Percentiles rank a stretch among this genome's conserved stretches.
Evolutionary conservation across 225 moss, liverwort and hornwort species (phyloP).

Genomic region (Marchantia paleacea): DNA sequence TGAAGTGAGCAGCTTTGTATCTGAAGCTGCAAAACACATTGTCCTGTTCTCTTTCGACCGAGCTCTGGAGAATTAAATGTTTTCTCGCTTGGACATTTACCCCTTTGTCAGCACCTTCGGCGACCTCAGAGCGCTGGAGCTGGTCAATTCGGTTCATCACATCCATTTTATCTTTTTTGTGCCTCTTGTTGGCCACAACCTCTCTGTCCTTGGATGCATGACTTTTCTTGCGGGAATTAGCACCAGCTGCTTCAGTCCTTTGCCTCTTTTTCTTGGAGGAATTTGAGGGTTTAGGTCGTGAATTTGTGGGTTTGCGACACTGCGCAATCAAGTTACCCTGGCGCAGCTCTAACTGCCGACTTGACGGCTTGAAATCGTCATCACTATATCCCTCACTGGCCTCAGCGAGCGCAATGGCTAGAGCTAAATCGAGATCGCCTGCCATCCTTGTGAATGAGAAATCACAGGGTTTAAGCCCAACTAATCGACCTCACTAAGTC

Average conservation of each 20-base stretch:
- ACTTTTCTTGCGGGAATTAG: background rate
- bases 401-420: conserved; percentile 33
- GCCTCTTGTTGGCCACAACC: background rate
- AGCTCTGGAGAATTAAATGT: background rate
- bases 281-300: background rate
- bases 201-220: background rate
- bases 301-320: background rate
- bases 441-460: conserved; percentile 18
- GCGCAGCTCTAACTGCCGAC: conserved; percentile 11
- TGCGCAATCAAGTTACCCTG: conserved; percentile 21
- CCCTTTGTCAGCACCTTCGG: background rate
- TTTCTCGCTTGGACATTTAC: background rate
- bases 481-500: background rate
- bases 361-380: conserved; percentile 31
- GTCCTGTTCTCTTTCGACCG: background rate
- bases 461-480: background rate
- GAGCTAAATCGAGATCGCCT: conserved; percentile 33
- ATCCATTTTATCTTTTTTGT: conserved; percentile 21
- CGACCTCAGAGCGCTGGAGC: background rate
- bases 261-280: conserved; percentile 16
- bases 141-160: background rate
- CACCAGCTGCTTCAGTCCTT: conserved; percentile 15
- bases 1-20: background rate
- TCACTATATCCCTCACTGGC: conserved; percentile 24
- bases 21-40: conserved; percentile 16